These are phyloP conservation scores for Trametes cubensis DNA, from an alignment of 768 basidiomycete species.

Conservation along the genomic window DNA sequence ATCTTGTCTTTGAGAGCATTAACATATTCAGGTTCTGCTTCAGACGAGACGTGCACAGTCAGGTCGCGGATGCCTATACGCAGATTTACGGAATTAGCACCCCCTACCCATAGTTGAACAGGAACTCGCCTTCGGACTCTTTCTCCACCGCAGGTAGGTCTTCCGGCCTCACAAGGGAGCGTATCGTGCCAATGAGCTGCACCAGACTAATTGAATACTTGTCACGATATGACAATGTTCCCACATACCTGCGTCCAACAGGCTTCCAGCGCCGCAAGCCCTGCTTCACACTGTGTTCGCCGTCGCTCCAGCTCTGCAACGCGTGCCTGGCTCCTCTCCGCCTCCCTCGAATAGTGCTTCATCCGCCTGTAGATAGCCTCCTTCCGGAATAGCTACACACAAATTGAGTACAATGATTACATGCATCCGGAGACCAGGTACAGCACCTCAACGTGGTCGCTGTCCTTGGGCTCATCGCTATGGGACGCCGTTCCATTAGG, in stretches of 20 bases:
- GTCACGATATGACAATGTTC: neutral
- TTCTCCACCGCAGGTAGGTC: conserved; percentile 30
- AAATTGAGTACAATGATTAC: neutral
- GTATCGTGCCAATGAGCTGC: conserved; percentile 34
- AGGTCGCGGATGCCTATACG: conserved; percentile 32
- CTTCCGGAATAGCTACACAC: conserved; percentile 33
- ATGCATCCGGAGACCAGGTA: neutral
- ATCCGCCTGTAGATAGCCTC: conserved; percentile 37
- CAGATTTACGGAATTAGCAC: neutral
- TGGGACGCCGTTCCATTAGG: conserved; percentile 30
- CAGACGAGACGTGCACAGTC: conserved; percentile 27
- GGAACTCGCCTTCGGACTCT: conserved; percentile 29
- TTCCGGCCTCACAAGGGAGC: conserved; percentile 32
- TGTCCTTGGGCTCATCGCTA: conserved; percentile 34
- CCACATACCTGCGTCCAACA: conserved; percentile 35
- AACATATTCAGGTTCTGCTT: conserved; percentile 29
- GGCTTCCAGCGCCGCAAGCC: conserved; percentile 35
- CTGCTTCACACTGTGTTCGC: conserved; percentile 32
- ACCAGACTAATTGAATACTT: conserved; percentile 3
- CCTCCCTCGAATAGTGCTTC: conserved; percentile 37
- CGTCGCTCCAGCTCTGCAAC: conserved; percentile 35
- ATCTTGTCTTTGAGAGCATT: conserved; percentile 30
- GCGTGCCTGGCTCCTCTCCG: conserved; percentile 32
- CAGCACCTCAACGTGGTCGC: conserved; percentile 34
- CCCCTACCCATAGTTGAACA: neutral